These are phyloP conservation scores for Tolypocladium tundrense DNA, from an alignment of 2,329 filamentous ascomycete species.

Conservation along the genomic window DNA sequence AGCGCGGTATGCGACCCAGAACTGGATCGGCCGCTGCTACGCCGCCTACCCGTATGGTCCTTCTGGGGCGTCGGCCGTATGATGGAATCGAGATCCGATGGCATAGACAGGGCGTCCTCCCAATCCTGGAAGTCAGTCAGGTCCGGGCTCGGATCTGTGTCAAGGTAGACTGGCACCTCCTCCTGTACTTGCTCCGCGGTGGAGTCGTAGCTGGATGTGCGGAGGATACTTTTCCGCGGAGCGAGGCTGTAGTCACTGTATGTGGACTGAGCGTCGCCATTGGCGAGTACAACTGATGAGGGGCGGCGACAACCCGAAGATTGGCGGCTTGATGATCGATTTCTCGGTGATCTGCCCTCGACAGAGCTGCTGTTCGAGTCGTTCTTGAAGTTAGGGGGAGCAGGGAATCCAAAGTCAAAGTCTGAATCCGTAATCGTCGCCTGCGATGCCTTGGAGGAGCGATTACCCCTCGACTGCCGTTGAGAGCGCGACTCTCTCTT, in stretches of 20 bases:
- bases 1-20: constrained; percentile 6
- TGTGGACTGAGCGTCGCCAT: not conserved
- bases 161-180: constrained; percentile 15
- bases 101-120: constrained; percentile 10
- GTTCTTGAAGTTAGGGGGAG: constrained; percentile 15
- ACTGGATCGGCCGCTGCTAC: constrained; percentile 1
- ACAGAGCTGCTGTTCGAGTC: not conserved
- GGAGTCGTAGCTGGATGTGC: constrained; percentile 11
- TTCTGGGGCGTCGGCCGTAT: not conserved
- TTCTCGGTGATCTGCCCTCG: not conserved
- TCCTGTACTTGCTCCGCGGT: constrained; percentile 1
- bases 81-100: not conserved
- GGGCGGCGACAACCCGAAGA: not conserved
- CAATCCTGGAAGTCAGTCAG: constrained; percentile 28
- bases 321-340: not conserved
- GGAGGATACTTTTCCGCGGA: not conserved
- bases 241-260: not conserved
- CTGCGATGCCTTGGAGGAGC: constrained; percentile 16
- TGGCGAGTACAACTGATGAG: not conserved
- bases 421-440: constrained; percentile 18
- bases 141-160: constrained; percentile 24
- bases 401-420: constrained; percentile 24
- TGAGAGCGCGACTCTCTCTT: constrained; percentile 2
- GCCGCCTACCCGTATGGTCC: not conserved
- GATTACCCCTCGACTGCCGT: constrained; percentile 10